Base-by-base conservation (phyloP, 148 eudicot genomes). In the Rhododendron williamsianum region DNA sequence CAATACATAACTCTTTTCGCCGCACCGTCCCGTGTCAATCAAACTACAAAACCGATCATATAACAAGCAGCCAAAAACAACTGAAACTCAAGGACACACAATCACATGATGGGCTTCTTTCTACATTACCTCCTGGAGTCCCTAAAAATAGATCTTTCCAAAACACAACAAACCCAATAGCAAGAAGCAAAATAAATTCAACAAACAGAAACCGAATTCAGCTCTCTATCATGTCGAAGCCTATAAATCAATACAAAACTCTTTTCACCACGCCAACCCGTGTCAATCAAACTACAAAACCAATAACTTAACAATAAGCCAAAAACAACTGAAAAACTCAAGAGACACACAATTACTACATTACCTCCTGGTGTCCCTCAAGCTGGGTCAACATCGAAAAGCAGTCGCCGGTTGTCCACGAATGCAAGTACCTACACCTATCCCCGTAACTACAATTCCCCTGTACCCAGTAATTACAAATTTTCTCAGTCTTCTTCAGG, bases 321-420 rank as follows among this genome's bases (percentile, higher is more conserved):
- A 7, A 86, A 71, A 30, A 74, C n/a, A 9, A 9, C 19, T 46
- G 3, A 46, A 27, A 82, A 65, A 63, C 25, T 41, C 27, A 86
- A 56, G 25, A 4, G 81, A 54, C 21, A 13, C 83, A 23, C n/a
- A 49, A 30, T 27, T 76, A 71, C 56, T 19, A 52, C 18, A 49
- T 43, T 67, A 96, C 99, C 98, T 95, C 92, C 72, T 92, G 94
- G 84, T 97, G 99, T 3, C 98, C 98, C n/a, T 95, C 96, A 36
- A 97, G 98, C 43, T 93, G 91, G 0, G 98, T 90, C 90, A 97
- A 87, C 69, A 95, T 81, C 1, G 94, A 85, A 83, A 97, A 92
- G 35, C 91, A 89, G 78, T 90, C 95, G 7, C 98, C 96, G 1
- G 94, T 90, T 23, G 84, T 88, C 99, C 99, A 97, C 54, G 95